Base-by-base conservation (phyloP, 768 basidiomycete species). In the Dentipellis fragilis region DNA sequence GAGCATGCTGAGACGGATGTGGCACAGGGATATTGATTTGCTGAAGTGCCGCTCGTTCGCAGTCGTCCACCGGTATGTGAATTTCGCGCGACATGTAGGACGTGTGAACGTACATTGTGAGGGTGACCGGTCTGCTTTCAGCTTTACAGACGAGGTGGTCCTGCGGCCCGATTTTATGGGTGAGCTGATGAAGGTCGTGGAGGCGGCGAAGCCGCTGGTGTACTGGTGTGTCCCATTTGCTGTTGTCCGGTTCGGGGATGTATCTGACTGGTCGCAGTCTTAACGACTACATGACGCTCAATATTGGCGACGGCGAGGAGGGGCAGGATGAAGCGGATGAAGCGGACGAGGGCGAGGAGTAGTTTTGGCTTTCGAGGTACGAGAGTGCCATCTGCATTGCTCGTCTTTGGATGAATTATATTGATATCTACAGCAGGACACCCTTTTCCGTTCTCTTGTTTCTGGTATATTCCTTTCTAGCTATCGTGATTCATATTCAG, bases 1-100 rank as follows among this genome's bases (percentile, higher is more conserved):
- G 12, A 29, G 17, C 17, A 12, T 36, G 23, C 49, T 38, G 38
- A 54, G 19, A 39, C 50, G 57, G 9, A 38, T 4, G 23, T 29
- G 38, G 16, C 51, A 16, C 57, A 89, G 86, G 68, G 92, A 97
- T 66, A 97, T 99, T 60, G 94, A 95, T 67, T 71, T 98, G 51
- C 71, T 99, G 58, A 90, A 89, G 68, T 85, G 89, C 58, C 81
- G 92, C 22, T 83, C 84, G 16, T 81, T 91, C 36, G 84, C 78
- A 2, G 89, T 94, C 2, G 66, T 77, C 0, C 77, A 84, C 59
- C 66, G 67, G 89, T 89, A 58, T 51, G 75, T 70, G 29, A 6
- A 29, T 5, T 19, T 38, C 17, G 45, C 51, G 42, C 29, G 29
- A 29, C 29, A 3, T 29, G 37, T 52, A 39, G 16, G 10, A 17